These are phyloP conservation scores for Pisolithus sp. DNA, from an alignment of 768 basidiomycete species.

Conservation along the genomic window DNA sequence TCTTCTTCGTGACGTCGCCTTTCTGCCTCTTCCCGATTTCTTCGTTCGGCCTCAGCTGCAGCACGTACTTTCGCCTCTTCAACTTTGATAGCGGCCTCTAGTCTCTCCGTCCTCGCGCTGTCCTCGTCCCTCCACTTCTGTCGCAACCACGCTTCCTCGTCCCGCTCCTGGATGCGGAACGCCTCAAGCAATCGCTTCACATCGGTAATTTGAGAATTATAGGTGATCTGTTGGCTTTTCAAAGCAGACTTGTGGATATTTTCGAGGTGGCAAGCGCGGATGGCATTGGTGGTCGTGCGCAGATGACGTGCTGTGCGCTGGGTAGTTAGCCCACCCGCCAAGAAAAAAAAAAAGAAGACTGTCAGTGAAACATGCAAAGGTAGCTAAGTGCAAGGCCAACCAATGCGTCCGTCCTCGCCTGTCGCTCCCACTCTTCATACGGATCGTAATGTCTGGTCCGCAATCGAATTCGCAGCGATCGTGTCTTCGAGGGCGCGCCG, in stretches of 20 bases:
- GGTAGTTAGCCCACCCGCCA: not conserved
- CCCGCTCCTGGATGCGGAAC: slow-evolving; percentile 39
- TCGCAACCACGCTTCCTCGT: slow-evolving; percentile 40
- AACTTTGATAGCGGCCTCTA: slow-evolving; percentile 54
- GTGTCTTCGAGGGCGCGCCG: slow-evolving; percentile 37
- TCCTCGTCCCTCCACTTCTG: slow-evolving; percentile 42
- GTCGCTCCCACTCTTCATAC: slow-evolving; percentile 47
- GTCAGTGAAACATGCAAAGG: not conserved
- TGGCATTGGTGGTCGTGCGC: not conserved
- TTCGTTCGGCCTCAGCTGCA: slow-evolving; percentile 52
- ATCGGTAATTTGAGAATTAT: slow-evolving; percentile 47
- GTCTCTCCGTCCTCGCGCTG: slow-evolving; percentile 44
- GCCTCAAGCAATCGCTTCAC: slow-evolving; percentile 40
- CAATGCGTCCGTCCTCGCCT: slow-evolving; percentile 40
- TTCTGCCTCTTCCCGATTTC: slow-evolving; percentile 43
- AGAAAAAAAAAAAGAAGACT: not conserved
- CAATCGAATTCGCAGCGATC: slow-evolving; percentile 39
- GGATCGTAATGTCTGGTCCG: slow-evolving; percentile 39
- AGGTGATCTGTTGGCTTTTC: slow-evolving; percentile 31
- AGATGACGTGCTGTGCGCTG: slow-evolving; percentile 35
- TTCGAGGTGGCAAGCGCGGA: slow-evolving; percentile 13
- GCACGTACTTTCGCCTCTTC: slow-evolving; percentile 56
- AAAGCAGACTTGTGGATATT: slow-evolving; percentile 12
- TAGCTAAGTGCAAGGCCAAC: slow-evolving; percentile 22
- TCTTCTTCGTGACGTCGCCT: slow-evolving; percentile 37